Base-by-base conservation (phyloP, 2,329 filamentous ascomycete genomes). In the Amauroascus verrucosus region DNA sequence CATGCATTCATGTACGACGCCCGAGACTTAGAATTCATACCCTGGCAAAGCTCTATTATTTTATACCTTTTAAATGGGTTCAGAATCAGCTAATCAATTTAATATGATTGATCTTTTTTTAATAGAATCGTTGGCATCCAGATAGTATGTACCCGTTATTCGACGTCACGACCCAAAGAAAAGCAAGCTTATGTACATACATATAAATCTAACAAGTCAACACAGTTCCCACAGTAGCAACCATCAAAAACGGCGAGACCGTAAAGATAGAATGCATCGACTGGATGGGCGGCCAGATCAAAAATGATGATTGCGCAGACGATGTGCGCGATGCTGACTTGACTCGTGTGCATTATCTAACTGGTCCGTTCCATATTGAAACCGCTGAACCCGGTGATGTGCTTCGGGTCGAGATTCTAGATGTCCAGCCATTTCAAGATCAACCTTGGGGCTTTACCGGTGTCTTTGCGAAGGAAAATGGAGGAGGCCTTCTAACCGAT, bases 241-340 rank as follows among this genome's bases (percentile, higher is more conserved):
- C 78, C 1, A 88, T 96, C 63, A 83, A 85, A 62, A 83, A 90
- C 63, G 84, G 84, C 28, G 90, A 95, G 71, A 86, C 86, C 0
- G 89, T 95, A 60, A 95, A 94, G 70, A 95, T 95, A 59, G 88
- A 95, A 75, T 95, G 90, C 63, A 75, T 93, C 6, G 88, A 94
- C 71, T 94, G 88, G 82, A 75, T 72, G 0, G 72, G 72, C 20
- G 89, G 89, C 1, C 89, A 95, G 63, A 95, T 95, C 63, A 78
- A 80, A 53, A 95, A 96, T 70, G 85, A 91, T 59, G 89, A 96
- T 67, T 85, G 79, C 30, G 90, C 90, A n/a, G 86, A 95, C 63
- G 90, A 96, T 64, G 73, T 95, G 54, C 82, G 82, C 57, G 83
- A 93, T 59, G 85, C 94, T 49, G 89, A 95, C 64, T 75, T 96